phyloP scores from a whole-genome alignment of 2,329 filamentous ascomycete genomes.

The Talaromyces sp. region DNA sequence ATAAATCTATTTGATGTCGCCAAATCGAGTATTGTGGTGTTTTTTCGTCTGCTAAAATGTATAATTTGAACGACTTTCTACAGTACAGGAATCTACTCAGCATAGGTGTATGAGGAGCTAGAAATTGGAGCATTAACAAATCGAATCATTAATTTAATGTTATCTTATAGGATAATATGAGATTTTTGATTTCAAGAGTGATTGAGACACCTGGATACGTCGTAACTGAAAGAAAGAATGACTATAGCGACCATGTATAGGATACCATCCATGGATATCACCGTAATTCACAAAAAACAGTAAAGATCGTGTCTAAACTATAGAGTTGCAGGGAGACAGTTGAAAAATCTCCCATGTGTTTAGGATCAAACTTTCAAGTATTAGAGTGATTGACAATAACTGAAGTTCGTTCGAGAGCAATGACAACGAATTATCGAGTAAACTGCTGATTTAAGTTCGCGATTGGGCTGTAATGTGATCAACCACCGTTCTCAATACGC shows the following conservation, averaged over 20 bases:
- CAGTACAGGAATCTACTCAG: neutral
- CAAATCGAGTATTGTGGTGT: neutral
- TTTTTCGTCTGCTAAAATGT: neutral
- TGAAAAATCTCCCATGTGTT: neutral
- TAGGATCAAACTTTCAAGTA: neutral
- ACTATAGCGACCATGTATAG: neutral
- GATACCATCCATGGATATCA: neutral
- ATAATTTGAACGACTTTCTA: neutral
- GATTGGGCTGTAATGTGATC: neutral
- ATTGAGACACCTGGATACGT: neutral
- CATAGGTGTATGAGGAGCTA: neutral
- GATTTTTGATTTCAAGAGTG: neutral
- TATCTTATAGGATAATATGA: neutral
- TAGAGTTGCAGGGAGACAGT: neutral
- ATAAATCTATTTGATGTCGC: neutral
- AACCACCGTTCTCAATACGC: neutral
- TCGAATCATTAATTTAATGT: neutral
- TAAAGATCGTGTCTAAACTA: neutral
- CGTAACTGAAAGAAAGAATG: neutral
- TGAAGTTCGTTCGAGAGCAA: neutral
- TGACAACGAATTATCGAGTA: neutral
- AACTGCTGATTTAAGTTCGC: neutral
- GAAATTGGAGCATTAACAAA: neutral
- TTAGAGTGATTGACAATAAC: neutral
- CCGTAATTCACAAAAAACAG: neutral